Conservation (phyloP, 2,329 filamentous ascomycete species). For the Aureobasidium sp. region DNA sequence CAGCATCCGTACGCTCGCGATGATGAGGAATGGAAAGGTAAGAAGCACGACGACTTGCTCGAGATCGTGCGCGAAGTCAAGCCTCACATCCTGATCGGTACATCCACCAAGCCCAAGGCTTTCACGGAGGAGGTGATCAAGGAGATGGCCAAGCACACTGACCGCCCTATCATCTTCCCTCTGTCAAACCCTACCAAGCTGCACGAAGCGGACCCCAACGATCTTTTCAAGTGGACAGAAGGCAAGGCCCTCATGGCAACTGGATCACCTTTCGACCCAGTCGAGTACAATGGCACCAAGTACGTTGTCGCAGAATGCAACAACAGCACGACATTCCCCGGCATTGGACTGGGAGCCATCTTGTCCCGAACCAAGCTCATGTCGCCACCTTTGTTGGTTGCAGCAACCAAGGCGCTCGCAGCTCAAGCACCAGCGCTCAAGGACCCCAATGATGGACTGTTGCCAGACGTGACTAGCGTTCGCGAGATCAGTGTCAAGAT, state of each 20-base stretch:
- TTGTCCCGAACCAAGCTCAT: conserved; percentile 59
- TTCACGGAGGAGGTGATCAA: conserved; percentile 68
- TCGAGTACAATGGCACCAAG: conserved; percentile 49
- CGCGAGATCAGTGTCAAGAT: conserved; percentile 69
- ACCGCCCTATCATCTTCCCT: conserved; percentile 78
- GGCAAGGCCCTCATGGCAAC: conserved; percentile 74
- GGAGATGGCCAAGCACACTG: conserved; percentile 66
- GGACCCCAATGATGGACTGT: conserved; percentile 55
- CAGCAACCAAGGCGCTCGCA: conserved; percentile 66
- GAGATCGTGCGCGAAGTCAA: conserved; percentile 62
- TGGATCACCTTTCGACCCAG: conserved; percentile 71
- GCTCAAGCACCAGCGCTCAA: conserved; percentile 61
- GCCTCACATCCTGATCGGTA: conserved; percentile 76
- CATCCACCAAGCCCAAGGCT: conserved; percentile 66
- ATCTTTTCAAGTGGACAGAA: conserved; percentile 69
- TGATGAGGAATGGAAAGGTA: conserved; percentile 54
- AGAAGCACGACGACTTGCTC: conserved; percentile 51
- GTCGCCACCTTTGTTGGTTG: conserved; percentile 72
- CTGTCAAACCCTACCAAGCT: conserved; percentile 78
- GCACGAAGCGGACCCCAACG: conserved; percentile 71
- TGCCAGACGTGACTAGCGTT: conserved; percentile 70
- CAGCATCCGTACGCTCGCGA: conserved; percentile 61
- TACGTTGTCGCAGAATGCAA: conserved; percentile 73
- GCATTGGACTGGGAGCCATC: conserved; percentile 73
- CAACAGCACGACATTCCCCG: conserved; percentile 78